These are phyloP conservation scores for Boletus tylopilopsis DNA, from an alignment of 768 basidiomycete genomes.

Conservation along the genomic window DNA sequence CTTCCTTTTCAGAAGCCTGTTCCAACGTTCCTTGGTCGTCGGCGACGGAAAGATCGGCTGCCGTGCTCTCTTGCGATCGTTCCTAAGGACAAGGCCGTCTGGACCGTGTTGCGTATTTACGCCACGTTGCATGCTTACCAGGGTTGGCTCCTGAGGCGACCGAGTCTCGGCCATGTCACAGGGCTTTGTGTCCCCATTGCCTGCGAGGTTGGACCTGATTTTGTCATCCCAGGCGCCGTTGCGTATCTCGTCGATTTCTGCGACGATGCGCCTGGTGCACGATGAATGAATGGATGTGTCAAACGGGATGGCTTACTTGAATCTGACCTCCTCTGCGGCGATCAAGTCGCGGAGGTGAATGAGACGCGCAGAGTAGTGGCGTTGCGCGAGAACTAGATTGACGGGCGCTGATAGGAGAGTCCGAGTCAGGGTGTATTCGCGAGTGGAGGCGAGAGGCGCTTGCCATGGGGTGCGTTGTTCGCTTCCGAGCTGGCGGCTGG, in stretches of 20 bases:
- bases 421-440: constrained; percentile 5
- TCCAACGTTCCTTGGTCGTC: constrained; percentile 1
- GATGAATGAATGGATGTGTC: background rate
- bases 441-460: constrained; percentile 2
- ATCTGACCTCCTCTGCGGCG: constrained; percentile 66
- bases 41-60: background rate
- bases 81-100: constrained; percentile 7
- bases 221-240: constrained; percentile 60
- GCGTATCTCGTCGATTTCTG: constrained; percentile 77
- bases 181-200: constrained; percentile 4
- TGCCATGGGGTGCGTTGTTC: constrained; percentile 52
- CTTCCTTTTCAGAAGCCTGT: constrained; percentile 5
- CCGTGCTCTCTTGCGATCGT: constrained; percentile 3
- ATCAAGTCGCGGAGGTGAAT: constrained; percentile 72
- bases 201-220: constrained; percentile 37
- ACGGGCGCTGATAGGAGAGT: constrained; percentile 44
- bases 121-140: constrained; percentile 8
- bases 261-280: constrained; percentile 49
- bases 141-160: background rate
- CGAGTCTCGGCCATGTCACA: constrained; percentile 1
- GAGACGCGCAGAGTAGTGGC: constrained; percentile 65
- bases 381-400: constrained; percentile 71
- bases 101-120: background rate
- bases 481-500: constrained; percentile 41
- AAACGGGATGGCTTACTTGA: constrained; percentile 52